phyloP scores from a whole-genome alignment of 768 basidiomycete genomes.

The Trametes villosa region DNA sequence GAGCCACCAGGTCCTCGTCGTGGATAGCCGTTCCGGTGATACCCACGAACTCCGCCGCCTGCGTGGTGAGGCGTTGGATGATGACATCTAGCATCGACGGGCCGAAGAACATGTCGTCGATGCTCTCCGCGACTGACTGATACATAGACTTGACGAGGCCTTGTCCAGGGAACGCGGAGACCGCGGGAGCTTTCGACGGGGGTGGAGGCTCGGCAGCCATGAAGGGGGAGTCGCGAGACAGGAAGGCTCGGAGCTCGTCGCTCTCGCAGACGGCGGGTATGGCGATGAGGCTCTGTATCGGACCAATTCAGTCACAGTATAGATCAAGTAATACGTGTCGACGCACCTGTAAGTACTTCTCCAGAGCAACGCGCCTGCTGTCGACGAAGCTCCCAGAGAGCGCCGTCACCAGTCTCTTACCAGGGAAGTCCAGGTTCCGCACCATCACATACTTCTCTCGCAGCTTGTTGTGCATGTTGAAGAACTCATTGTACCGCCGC shows the following conservation, averaged over 20 bases:
- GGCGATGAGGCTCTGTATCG: conserved; percentile 65
- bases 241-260: conserved; percentile 79
- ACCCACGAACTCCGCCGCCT: conserved; percentile 88
- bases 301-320: background rate
- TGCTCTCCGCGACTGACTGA: conserved; percentile 88
- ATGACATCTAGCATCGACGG: conserved; percentile 96
- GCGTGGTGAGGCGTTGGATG: conserved; percentile 86
- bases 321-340: too few species aligned
- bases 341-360: conserved; percentile 88
- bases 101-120: conserved; percentile 97
- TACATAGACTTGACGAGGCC: conserved; percentile 88
- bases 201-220: conserved; percentile 55
- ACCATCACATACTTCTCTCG: conserved; percentile 74
- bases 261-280: conserved; percentile 81
- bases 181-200: conserved; percentile 43
- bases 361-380: conserved; percentile 72
- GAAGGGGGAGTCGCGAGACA: conserved; percentile 88
- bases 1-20: conserved; percentile 84
- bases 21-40: conserved; percentile 77
- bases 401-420: conserved; percentile 89
- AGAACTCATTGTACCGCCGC: conserved; percentile 93
- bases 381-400: conserved; percentile 90
- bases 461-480: conserved; percentile 84
- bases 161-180: conserved; percentile 61
- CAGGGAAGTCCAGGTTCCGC: conserved; percentile 83